Evolutionary conservation across 768 basidiomycete species (phyloP).

Genomic region (Scleroderma citrinum): DNA sequence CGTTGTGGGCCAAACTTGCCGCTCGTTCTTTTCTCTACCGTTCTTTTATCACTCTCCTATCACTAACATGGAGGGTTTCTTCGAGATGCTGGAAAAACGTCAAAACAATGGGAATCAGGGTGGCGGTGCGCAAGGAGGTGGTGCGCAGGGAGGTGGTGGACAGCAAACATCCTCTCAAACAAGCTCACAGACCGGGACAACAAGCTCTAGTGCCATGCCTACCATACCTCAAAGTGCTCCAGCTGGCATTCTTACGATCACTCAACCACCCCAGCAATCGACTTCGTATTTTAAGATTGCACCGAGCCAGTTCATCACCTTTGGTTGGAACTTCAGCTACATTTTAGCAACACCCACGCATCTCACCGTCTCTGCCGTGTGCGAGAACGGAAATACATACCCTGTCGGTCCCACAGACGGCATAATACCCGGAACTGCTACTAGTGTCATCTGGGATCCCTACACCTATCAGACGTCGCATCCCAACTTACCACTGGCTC

Average conservation of each 20-base stretch:
- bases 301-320: slow-evolving; percentile 64
- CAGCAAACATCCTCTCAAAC: slow-evolving; percentile 8
- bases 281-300: slow-evolving; percentile 91
- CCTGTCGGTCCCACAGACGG: slow-evolving; percentile 78
- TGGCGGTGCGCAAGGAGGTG: too few species aligned
- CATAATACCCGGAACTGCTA: slow-evolving; percentile 63
- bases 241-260: slow-evolving; percentile 64
- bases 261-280: slow-evolving; percentile 74
- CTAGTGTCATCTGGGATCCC: slow-evolving; percentile 73
- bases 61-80: not conserved
- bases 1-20: not conserved
- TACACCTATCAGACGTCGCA: slow-evolving; percentile 61
- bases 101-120: slow-evolving; percentile 4
- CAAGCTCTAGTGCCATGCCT: slow-evolving; percentile 6
- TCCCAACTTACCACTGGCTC: slow-evolving; percentile 62
- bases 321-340: slow-evolving; percentile 86
- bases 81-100: slow-evolving; percentile 3
- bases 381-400: slow-evolving; percentile 86
- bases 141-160: not conserved
- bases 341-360: slow-evolving; percentile 64
- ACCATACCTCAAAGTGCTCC: slow-evolving; percentile 47
- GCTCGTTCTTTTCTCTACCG: slow-evolving; percentile 1
- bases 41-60: slow-evolving; percentile 1
- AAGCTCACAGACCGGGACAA: not conserved
- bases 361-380: slow-evolving; percentile 77